A percentile compares a stretch with the other conserved stretches of the same genome.
These are phyloP conservation scores for Gracilaria domingensis DNA, from an alignment of 23 red algal species.

Conservation along the genomic window DNA sequence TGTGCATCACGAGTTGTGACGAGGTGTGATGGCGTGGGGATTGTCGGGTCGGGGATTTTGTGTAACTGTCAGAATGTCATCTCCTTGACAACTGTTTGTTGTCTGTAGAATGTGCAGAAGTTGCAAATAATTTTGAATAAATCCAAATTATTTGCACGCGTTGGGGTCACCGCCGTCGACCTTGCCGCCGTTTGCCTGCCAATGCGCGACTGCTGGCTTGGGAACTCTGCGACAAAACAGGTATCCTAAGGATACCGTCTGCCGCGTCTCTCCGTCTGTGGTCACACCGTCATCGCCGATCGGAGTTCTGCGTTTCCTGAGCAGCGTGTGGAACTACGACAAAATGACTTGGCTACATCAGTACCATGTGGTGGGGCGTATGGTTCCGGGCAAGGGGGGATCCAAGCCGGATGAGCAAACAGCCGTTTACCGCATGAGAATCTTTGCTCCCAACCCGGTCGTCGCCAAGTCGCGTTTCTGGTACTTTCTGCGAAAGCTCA, in stretches of 20 bases:
- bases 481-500: constrained; percentile 97
- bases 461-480: constrained; percentile 97
- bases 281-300: too few species aligned
- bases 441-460: constrained; percentile 95
- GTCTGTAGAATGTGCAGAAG: neutral
- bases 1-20: too few species aligned
- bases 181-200: neutral
- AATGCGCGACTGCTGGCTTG: neutral
- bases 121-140: neutral
- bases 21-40: too few species aligned
- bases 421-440: constrained; percentile 90
- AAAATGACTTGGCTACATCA: constrained; percentile 91
- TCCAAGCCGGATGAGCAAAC: constrained; percentile 70
- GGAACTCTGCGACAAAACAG: too few species aligned
- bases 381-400: constrained; percentile 78
- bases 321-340: neutral
- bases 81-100: neutral
- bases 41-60: too few species aligned
- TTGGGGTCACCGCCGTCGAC: neutral
- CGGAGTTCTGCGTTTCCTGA: neutral
- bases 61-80: neutral
- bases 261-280: too few species aligned
- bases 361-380: constrained; percentile 94
- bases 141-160: neutral
- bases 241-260: too few species aligned